Evolutionary conservation across 2,329 filamentous ascomycete species (phyloP).

Genomic region (Pseudohalonectria lignicola): DNA sequence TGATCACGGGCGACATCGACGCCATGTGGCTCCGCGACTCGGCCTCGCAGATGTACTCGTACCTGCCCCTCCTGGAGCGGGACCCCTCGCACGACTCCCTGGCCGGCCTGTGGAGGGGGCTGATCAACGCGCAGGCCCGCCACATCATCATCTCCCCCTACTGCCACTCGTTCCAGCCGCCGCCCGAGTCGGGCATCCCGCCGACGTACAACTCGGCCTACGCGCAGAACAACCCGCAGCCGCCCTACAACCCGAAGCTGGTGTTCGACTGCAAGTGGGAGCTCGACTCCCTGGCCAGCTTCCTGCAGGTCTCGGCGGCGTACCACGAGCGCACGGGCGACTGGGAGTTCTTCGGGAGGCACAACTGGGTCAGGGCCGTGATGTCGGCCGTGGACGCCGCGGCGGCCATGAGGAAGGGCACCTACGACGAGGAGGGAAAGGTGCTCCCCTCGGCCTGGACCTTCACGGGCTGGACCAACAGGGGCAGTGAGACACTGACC

Average conservation of each 20-base stretch:
- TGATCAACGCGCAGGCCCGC: constrained; percentile 61
- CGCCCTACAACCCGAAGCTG: constrained; percentile 52
- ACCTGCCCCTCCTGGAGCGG: constrained; percentile 49
- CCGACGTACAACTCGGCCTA: constrained; percentile 46
- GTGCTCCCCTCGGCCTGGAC: constrained; percentile 51
- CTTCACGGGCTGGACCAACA: constrained; percentile 60
- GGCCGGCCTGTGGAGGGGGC: constrained; percentile 56
- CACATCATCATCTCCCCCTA: constrained; percentile 63
- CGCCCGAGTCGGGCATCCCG: constrained; percentile 57
- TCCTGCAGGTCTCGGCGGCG: constrained; percentile 69
- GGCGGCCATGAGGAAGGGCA: constrained; percentile 54
- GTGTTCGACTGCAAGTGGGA: constrained; percentile 91
- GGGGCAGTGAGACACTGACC: constrained; percentile 64
- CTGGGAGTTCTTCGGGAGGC: constrained; percentile 42
- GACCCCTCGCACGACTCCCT: constrained; percentile 41
- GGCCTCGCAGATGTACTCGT: constrained; percentile 61
- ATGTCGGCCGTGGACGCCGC: constrained; percentile 54
- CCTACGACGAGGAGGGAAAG: constrained; percentile 48
- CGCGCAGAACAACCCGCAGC: constrained; percentile 46
- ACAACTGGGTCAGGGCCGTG: constrained; percentile 60
- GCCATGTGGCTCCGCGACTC: constrained; percentile 86
- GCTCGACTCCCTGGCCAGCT: constrained; percentile 77
- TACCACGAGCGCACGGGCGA: constrained; percentile 57
- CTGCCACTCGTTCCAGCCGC: constrained; percentile 87
- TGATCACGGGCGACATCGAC: constrained; percentile 77